A percentile compares a stretch with the other conserved stretches of the same genome.
Conservation (phyloP, 345 rosid genomes). For the Bruguiera sexangula region DNA sequence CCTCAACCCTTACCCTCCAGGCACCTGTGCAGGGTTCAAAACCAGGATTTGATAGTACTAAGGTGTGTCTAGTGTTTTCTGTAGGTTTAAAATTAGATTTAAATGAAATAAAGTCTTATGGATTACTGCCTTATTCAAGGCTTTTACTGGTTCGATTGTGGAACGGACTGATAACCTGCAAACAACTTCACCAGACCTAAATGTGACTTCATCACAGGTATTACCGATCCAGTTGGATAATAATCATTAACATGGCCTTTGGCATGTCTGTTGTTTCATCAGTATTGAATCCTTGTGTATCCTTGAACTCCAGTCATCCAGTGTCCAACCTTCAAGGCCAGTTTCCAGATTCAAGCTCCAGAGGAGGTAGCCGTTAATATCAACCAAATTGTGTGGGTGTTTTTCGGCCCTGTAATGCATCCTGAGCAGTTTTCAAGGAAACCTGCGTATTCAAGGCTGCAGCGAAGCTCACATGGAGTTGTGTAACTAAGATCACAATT, state of each 20-base stretch:
- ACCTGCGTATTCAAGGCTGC: too few species aligned
- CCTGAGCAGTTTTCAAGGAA: too few species aligned
- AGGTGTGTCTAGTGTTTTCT: slow-evolving; percentile 1
- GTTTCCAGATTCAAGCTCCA: slow-evolving; percentile 80
- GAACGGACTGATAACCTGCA: slow-evolving; percentile 46
- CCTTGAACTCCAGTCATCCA: slow-evolving; percentile 38
- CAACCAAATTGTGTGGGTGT: neutral
- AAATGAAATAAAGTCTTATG: neutral
- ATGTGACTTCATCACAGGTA: slow-evolving; percentile 49
- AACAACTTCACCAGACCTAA: slow-evolving; percentile 22
- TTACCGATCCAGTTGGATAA: neutral
- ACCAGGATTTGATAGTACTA: neutral
- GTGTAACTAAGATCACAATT: too few species aligned
- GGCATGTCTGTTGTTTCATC: neutral
- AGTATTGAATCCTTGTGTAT: neutral
- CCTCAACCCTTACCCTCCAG: neutral
- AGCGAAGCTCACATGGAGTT: too few species aligned
- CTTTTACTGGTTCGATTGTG: slow-evolving; percentile 68
- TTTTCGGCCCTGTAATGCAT: too few species aligned
- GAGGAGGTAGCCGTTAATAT: slow-evolving; percentile 42
- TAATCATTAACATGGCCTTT: neutral
- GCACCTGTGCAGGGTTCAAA: slow-evolving; percentile 2
- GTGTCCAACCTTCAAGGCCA: slow-evolving; percentile 59
- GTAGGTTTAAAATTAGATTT: neutral
- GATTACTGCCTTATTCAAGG: slow-evolving; percentile 34